Base-by-base conservation (phyloP, 2,329 filamentous ascomycete species). In the Aspergillus flavus region DNA sequence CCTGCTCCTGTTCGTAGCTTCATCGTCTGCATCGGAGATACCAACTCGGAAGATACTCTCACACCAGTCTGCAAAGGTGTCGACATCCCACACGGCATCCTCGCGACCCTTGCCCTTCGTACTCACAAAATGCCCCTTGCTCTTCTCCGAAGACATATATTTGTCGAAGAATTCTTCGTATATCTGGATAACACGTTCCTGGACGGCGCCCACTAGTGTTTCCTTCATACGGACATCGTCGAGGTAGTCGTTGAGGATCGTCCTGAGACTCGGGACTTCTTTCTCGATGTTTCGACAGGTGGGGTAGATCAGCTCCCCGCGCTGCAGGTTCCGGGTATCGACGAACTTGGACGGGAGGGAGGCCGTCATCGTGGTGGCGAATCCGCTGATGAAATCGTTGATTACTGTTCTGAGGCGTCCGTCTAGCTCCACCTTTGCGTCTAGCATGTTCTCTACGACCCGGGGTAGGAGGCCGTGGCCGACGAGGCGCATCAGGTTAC, bases 361-460 rank as follows among this genome's bases (percentile, higher is more conserved):
- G 16, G 80, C 81, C 0, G 85, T 86, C 81, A 91, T 89, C 50
- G 83, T 80, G 0, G 74, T 74, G 1, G 87, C 84, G 66, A 86
- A 88, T 32, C 80, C 79, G 55, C 81, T 82, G n/a, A 87, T 89
- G 67, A 91, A 89, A 63, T 89, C 86, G 62, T 87, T 89, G 73
- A 91, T 90, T 1, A 87, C 86, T 6, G 83, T 85, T 46, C 88
- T 78, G 9, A 91, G 79, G 9, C 85, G 80, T 0, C 85, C 86
- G 67, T 91, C 88, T 0, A 91, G 81, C 73, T 91, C 88, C 12
- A 86, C 87, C 76, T 90, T 90, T 23, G 88, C 88, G 71, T 91
- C 88, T 19, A 90, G 82, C 88, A 91, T 90, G 72, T 90, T 90
- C 72, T 90, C 87, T 0, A 91, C 86, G 3, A 91, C 88, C 53